phyloP scores from a whole-genome alignment of 148 eudicot genomes.

The Spergularia marina region DNA sequence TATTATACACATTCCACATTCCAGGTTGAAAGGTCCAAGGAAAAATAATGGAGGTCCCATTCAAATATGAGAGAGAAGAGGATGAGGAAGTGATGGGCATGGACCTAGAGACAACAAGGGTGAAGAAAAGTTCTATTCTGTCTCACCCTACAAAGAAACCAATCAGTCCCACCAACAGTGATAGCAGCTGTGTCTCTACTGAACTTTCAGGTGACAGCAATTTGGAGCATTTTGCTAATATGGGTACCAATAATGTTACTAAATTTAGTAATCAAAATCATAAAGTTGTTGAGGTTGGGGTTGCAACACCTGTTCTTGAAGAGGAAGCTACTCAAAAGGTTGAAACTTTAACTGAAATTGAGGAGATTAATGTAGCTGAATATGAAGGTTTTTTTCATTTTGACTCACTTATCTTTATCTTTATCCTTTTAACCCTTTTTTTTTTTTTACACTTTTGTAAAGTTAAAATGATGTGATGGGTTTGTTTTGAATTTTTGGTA shows the following conservation, averaged over 20 bases:
- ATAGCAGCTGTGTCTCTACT: conserved; percentile 10
- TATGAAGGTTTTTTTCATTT: conserved; percentile 16
- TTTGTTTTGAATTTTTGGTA: not conserved
- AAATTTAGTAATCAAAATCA: conserved; percentile 10
- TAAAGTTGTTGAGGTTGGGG: conserved; percentile 2
- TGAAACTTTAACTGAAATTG: not conserved
- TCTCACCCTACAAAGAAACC: no score
- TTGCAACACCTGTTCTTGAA: not conserved
- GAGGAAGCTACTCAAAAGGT: not conserved
- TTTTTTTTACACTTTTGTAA: no score
- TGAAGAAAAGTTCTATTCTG: conserved; percentile 6
- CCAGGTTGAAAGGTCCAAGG: not conserved
- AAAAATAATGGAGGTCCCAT: conserved; percentile 23
- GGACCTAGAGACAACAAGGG: not conserved
- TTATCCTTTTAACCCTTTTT: not conserved
- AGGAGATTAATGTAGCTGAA: conserved; percentile 1
- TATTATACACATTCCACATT: no score
- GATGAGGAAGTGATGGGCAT: conserved; percentile 8
- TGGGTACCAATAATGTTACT: not conserved
- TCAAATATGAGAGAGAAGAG: conserved; percentile 10
- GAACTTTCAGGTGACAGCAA: conserved; percentile 14
- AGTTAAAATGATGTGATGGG: conserved; percentile 10
- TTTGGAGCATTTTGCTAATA: conserved; percentile 3
- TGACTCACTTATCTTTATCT: conserved; percentile 14
- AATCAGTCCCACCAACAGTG: conserved; percentile 8